phyloP scores from a whole-genome alignment of 2,329 filamentous ascomycete genomes.

The Sordariomycetes sp. region DNA sequence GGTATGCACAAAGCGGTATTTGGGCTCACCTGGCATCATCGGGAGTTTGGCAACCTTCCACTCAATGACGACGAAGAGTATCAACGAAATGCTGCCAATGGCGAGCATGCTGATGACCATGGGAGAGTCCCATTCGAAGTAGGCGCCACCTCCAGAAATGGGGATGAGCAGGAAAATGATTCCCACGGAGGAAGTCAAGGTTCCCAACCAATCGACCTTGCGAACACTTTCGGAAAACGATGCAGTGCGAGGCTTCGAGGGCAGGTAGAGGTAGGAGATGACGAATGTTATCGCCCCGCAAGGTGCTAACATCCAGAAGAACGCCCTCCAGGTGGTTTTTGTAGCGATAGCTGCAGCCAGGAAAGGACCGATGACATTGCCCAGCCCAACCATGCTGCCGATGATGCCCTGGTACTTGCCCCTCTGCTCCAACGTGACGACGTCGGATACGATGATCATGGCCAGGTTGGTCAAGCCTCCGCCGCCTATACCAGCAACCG shows the following conservation, averaged over 20 bases:
- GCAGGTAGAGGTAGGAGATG: slow-evolving; percentile 36
- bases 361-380: slow-evolving; percentile 32
- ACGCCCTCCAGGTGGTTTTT: slow-evolving; percentile 28
- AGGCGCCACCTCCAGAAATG: slow-evolving; percentile 40
- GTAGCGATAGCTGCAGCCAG: slow-evolving; percentile 28
- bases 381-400: slow-evolving; percentile 28
- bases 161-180: slow-evolving; percentile 55
- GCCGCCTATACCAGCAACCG: slow-evolving; percentile 49
- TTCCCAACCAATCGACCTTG: slow-evolving; percentile 51
- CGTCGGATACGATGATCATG: slow-evolving; percentile 54
- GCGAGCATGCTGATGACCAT: slow-evolving; percentile 64
- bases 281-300: slow-evolving; percentile 33
- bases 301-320: slow-evolving; percentile 41
- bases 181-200: slow-evolving; percentile 42
- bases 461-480: slow-evolving; percentile 50
- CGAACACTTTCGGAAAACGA: slow-evolving; percentile 35
- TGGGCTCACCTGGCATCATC: slow-evolving; percentile 48
- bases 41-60: slow-evolving; percentile 63
- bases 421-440: slow-evolving; percentile 48
- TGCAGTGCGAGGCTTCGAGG: slow-evolving; percentile 39
- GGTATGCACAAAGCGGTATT: background rate
- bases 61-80: slow-evolving; percentile 60
- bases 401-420: slow-evolving; percentile 43
- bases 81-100: slow-evolving; percentile 52
- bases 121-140: slow-evolving; percentile 50